phyloP scores from a whole-genome alignment of 2,329 filamentous ascomycete genomes.

The Grosmannia penicillata region DNA sequence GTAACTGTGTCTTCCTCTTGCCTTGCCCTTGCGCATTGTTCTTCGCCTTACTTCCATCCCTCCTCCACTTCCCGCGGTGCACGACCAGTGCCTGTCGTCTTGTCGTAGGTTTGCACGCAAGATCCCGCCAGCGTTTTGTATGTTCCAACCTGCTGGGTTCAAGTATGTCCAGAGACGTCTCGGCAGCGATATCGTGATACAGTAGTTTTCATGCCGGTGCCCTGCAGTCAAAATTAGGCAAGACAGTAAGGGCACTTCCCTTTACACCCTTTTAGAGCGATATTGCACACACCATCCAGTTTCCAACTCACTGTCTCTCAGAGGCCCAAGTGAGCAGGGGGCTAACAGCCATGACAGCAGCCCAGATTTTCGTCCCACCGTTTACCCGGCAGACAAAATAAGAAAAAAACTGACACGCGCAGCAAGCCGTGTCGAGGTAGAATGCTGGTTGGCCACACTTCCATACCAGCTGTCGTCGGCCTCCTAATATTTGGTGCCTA shows the following conservation, averaged over 20 bases:
- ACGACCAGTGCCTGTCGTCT: too few species aligned
- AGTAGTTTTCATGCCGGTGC: constrained; percentile 12
- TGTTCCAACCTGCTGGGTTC: too few species aligned
- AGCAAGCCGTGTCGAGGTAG: constrained; percentile 3
- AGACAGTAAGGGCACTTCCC: too few species aligned
- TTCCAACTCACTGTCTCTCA: constrained; percentile 6
- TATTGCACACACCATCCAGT: constrained; percentile 2
- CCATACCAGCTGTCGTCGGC: constrained; percentile 6
- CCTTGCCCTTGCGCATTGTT: too few species aligned
- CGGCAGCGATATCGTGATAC: constrained; percentile 22
- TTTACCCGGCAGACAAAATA: constrained; percentile 1
- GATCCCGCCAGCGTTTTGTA: too few species aligned
- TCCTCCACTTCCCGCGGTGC: too few species aligned
- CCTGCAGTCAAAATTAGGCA: too few species aligned
- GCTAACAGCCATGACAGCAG: constrained; percentile 5
- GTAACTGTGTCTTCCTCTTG: too few species aligned
- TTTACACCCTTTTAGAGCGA: constrained; percentile 5
- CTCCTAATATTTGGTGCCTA: constrained; percentile 5
- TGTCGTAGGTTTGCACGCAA: too few species aligned
- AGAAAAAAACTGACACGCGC: not conserved
- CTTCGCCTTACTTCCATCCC: too few species aligned
- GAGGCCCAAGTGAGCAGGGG: constrained; percentile 1
- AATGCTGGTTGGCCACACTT: constrained; percentile 5
- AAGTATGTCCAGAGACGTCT: too few species aligned
- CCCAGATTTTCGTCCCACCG: constrained; percentile 6